Base-by-base conservation (phyloP, 139 green algal genomes). In the Chloropicon primus region DNA sequence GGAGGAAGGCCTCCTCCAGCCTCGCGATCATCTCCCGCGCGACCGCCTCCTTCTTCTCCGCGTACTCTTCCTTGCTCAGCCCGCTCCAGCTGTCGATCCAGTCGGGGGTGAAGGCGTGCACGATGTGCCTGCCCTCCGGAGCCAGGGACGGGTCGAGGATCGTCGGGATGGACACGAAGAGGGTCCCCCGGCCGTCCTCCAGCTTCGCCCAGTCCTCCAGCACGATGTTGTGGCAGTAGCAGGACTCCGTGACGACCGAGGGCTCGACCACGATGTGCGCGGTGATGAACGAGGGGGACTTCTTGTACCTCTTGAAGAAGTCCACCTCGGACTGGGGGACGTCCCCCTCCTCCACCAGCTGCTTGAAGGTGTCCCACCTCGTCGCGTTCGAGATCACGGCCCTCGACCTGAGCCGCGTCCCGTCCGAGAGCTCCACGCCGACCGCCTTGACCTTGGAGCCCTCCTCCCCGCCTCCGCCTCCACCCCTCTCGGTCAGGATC, bases 311-410 rank as follows among this genome's bases (percentile, higher is more conserved):
- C 75, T 88, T 27, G 79, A 78, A 82, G 83, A 89, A 89, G 22
- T 74, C 24, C 79, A 84, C 71, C 84, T 94, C 90, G 3, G 84
- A 84, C 76, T 92, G 76, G 1, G 93, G 93, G 84, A 97, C 84
- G 25, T 87, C 74, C 26, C 90, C 74, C 71, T 86, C 54, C 0
- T 81, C 80, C 24, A 98, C 75, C 85, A 97, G 81, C 25, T 84
- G 84, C 81, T 94, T 92, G 81, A 98, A 98, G 1, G 94, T 98
- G 88, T 98, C 94, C 93, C 93, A 98, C n/a, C 94, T 82, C 2
- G 94, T 98, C 10, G 94, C 94, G 78, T 98, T 98, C 79, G 84
- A 92, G 24, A 98, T 87, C 10, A 98, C 74, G 0, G 84, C 84
- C 85, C 94, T 94, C 53, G 76, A 89, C 22, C 71, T 25, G 41